phyloP scores from a whole-genome alignment of 805 yeast genomes.

The Torulaspora indica region DNA sequence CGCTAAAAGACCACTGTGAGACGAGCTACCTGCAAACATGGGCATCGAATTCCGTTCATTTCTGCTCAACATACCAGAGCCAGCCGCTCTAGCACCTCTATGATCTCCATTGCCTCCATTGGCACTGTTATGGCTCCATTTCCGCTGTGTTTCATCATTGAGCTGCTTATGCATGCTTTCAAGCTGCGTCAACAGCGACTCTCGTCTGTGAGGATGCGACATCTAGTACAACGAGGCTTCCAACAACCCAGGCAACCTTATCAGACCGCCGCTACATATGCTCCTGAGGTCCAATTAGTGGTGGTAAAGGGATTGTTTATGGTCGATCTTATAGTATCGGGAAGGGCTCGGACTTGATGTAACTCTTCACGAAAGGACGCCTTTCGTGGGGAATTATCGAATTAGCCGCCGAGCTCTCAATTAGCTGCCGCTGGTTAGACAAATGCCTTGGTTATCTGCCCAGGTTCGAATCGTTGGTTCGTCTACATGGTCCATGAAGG shows the following conservation, averaged over 20 bases:
- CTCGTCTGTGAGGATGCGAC: slow-evolving; percentile 12
- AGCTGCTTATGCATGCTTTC: slow-evolving; percentile 24
- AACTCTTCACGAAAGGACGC: background rate
- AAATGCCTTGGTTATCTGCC: slow-evolving; percentile 35
- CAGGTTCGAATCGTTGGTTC: slow-evolving; percentile 30
- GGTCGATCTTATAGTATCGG: background rate
- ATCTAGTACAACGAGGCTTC: background rate
- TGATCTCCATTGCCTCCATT: background rate
- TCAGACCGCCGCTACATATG: slow-evolving; percentile 1
- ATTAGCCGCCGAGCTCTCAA: slow-evolving; percentile 4
- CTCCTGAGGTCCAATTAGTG: background rate
- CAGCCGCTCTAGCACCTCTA: slow-evolving; percentile 9
- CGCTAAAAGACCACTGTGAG: slow-evolving; percentile 29
- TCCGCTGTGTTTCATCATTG: slow-evolving; percentile 14
- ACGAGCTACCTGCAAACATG: slow-evolving; percentile 23
- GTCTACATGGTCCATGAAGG: slow-evolving; percentile 30
- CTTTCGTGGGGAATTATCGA: background rate
- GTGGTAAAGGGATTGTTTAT: background rate
- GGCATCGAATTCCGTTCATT: slow-evolving; percentile 22
- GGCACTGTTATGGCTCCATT: slow-evolving; percentile 7
- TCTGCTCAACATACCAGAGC: slow-evolving; percentile 14
- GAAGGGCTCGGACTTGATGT: background rate
- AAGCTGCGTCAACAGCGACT: slow-evolving; percentile 20
- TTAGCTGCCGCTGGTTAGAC: slow-evolving; percentile 17
- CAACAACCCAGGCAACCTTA: background rate